These are phyloP conservation scores for Euphorbia tirucalli DNA, from an alignment of 345 rosid species.

Conservation along the genomic window DNA sequence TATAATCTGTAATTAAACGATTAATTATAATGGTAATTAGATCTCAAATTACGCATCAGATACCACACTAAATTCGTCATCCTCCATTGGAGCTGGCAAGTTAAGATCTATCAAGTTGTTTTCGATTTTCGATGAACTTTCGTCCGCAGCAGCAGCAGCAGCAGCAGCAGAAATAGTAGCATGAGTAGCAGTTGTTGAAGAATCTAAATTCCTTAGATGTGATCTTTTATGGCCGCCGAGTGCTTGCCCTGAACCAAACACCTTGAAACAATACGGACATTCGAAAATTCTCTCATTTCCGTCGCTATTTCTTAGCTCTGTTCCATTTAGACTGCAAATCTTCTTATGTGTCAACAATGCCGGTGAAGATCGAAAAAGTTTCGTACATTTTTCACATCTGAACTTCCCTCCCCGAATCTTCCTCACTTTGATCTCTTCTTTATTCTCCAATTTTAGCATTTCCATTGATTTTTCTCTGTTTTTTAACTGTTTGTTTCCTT, in stretches of 20 bases:
- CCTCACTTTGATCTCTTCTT: constrained; percentile 17
- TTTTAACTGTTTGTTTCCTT: not conserved
- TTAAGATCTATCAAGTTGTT: constrained; percentile 32
- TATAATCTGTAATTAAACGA: not conserved
- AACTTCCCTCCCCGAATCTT: constrained; percentile 27
- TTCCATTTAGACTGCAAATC: constrained; percentile 25
- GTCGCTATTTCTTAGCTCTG: constrained; percentile 3
- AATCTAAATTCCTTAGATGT: constrained; percentile 17
- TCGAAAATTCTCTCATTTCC: constrained; percentile 21
- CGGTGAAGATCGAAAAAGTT: constrained; percentile 28
- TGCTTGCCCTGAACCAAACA: constrained; percentile 40
- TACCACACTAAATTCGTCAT: constrained; percentile 34
- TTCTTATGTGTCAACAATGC: constrained; percentile 25
- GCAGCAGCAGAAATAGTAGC: not conserved
- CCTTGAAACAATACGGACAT: constrained; percentile 30
- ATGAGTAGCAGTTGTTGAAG: not conserved
- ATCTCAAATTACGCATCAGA: constrained; percentile 29
- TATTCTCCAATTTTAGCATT: not conserved
- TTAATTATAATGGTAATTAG: not conserved
- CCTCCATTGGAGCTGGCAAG: constrained; percentile 36
- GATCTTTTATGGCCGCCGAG: constrained; percentile 39
- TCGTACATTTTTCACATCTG: constrained; percentile 28
- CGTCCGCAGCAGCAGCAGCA: not conserved
- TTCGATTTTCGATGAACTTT: not conserved
- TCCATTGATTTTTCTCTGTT: constrained; percentile 14